Evolutionary conservation across 2,329 filamentous ascomycete genomes (phyloP).

Genomic region (Chaetomium sp.): DNA sequence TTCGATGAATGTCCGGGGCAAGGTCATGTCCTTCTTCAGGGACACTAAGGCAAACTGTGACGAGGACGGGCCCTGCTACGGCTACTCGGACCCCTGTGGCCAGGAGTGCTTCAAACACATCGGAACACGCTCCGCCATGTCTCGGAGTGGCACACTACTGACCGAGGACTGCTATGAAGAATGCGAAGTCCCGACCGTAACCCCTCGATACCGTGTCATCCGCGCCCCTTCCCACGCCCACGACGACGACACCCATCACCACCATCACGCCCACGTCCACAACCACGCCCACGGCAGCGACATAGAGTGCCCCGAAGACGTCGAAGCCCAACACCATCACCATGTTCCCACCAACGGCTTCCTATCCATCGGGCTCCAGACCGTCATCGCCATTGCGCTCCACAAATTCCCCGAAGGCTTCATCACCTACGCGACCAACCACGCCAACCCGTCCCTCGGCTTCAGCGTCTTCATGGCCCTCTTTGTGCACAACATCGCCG

Average conservation of each 20-base stretch:
- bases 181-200: conserved; percentile 37
- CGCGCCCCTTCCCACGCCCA: conserved; percentile 44
- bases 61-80: conserved; percentile 61
- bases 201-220: conserved; percentile 43
- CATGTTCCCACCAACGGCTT: conserved; percentile 95
- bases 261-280: conserved; percentile 15
- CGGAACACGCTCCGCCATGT: conserved; percentile 42
- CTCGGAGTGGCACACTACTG: conserved; percentile 40
- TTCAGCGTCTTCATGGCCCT: conserved; percentile 92
- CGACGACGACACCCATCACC: conserved; percentile 27
- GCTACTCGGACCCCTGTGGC: conserved; percentile 66
- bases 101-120: conserved; percentile 67
- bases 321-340: conserved; percentile 73
- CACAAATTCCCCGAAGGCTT: conserved; percentile 91
- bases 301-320: conserved; percentile 42
- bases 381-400: conserved; percentile 88
- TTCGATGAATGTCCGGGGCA: conserved; percentile 58
- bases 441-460: conserved; percentile 85
- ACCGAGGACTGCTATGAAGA: conserved; percentile 38
- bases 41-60: conserved; percentile 67
- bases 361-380: conserved; percentile 92
- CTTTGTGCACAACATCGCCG: conserved; percentile 97
- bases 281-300: conserved; percentile 26
- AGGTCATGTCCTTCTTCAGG: conserved; percentile 65
- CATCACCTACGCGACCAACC: conserved; percentile 95